Percentiles rank a stretch among this genome's conserved stretches.
Conservation (phyloP, 768 basidiomycete species). For the Amylocystis lapponica region DNA sequence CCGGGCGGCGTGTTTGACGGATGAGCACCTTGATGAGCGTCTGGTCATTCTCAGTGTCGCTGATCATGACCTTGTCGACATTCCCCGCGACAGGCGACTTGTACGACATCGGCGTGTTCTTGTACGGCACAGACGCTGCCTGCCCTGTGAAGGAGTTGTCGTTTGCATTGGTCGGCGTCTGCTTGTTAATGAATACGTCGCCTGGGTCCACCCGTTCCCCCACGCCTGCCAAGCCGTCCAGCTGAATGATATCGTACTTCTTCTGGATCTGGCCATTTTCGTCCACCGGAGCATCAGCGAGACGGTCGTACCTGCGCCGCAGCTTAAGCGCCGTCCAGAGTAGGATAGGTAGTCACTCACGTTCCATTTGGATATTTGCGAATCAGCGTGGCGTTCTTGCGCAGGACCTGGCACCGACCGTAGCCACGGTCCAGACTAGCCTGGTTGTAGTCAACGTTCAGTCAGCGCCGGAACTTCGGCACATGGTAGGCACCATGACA, state of each 20-base stretch:
- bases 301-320: conserved; percentile 89
- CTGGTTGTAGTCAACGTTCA: conserved; percentile 33
- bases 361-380: conserved; percentile 97
- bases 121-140: conserved; percentile 80
- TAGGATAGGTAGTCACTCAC: conserved; percentile 52
- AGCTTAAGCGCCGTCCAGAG: too few relatives aligned
- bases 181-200: conserved; percentile 95
- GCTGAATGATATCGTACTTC: conserved; percentile 86
- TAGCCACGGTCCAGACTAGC: conserved; percentile 97
- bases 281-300: conserved; percentile 87
- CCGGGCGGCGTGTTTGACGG: conserved; percentile 92
- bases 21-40: conserved; percentile 96
- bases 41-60: conserved; percentile 94
- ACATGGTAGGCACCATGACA: conserved; percentile 10
- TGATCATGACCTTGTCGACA: conserved; percentile 97
- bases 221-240: conserved; percentile 91
- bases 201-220: conserved; percentile 92
- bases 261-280: conserved; percentile 76
- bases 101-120: conserved; percentile 88
- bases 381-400: conserved; percentile 92
- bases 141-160: conserved; percentile 86
- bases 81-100: conserved; percentile 91
- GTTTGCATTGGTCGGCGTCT: conserved; percentile 90
- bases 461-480: not conserved
- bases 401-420: conserved; percentile 93